These are phyloP conservation scores for Vaccinium corymbosum DNA, from an alignment of 148 eudicot genomes.

Conservation along the genomic window DNA sequence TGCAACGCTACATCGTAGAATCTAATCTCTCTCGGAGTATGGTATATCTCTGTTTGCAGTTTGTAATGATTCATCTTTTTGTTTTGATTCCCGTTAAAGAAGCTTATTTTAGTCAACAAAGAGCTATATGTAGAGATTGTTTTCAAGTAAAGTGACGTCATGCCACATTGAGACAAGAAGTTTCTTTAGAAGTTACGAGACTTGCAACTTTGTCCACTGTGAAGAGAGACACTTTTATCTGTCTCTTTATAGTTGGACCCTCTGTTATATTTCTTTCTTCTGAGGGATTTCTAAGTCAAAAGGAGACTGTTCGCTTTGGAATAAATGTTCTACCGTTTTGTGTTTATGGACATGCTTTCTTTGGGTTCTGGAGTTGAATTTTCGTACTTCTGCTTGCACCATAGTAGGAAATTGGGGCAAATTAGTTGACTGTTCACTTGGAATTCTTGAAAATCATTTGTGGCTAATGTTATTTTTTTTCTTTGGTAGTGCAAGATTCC, in stretches of 20 bases:
- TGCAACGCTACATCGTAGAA: background rate
- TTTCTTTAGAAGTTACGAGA: background rate
- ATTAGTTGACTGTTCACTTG: background rate
- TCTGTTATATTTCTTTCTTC: background rate
- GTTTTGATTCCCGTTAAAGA: background rate
- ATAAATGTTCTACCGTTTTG: background rate
- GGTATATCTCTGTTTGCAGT: background rate
- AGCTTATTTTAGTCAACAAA: background rate
- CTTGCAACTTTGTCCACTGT: background rate
- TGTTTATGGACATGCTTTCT: background rate
- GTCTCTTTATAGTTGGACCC: background rate
- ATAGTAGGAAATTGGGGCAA: background rate
- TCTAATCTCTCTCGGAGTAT: background rate
- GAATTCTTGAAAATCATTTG: background rate
- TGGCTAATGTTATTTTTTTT: conserved; percentile 10
- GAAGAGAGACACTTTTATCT: background rate
- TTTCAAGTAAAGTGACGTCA: background rate
- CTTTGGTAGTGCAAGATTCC: conserved; percentile 50
- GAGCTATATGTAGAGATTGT: background rate
- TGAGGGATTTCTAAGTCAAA: too few species aligned
- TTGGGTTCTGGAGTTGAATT: background rate
- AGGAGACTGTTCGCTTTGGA: background rate
- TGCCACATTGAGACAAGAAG: background rate
- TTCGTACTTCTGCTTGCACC: background rate
- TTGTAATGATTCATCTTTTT: background rate